phyloP scores from a whole-genome alignment of 2,329 filamentous ascomycete genomes.

The Pseudogymnoascus destructans region DNA sequence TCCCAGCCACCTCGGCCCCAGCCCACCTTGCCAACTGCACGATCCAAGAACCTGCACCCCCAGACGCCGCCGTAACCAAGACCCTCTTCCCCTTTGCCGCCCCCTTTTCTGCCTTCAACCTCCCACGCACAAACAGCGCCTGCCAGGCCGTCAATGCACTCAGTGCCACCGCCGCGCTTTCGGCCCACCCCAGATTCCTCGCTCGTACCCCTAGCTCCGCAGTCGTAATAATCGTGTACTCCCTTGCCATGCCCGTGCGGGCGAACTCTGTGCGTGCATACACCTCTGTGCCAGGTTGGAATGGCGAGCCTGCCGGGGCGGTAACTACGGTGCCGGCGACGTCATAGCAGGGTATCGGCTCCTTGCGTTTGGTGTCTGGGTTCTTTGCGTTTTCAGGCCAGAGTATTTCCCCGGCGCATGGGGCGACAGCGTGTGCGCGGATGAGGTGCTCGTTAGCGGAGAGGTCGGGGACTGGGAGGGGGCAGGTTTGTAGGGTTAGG shows the following conservation, averaged over 20 bases:
- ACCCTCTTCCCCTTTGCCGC: constrained; percentile 28
- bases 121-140: constrained; percentile 30
- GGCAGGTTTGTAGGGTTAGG: constrained; percentile 13
- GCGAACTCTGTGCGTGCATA: constrained; percentile 28
- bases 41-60: constrained; percentile 33
- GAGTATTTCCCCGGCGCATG: constrained; percentile 31
- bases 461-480: constrained; percentile 17
- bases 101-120: constrained; percentile 17
- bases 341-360: constrained; percentile 31
- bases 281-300: constrained; percentile 29
- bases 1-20: constrained; percentile 30
- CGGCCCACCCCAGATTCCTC: constrained; percentile 25
- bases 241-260: constrained; percentile 28
- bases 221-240: constrained; percentile 27
- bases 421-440: constrained; percentile 28
- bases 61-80: constrained; percentile 33
- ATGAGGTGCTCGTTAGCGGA: constrained; percentile 28
- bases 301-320: constrained; percentile 26
- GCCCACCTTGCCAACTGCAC: constrained; percentile 30
- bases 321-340: constrained; percentile 30
- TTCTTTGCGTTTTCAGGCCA: constrained; percentile 28
- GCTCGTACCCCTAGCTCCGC: constrained; percentile 29
- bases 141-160: constrained; percentile 33
- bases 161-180: constrained; percentile 30
- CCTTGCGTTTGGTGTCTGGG: constrained; percentile 16